Base-by-base conservation (phyloP, 129 eudicot species). In the Gnaphalium uliginosum region DNA sequence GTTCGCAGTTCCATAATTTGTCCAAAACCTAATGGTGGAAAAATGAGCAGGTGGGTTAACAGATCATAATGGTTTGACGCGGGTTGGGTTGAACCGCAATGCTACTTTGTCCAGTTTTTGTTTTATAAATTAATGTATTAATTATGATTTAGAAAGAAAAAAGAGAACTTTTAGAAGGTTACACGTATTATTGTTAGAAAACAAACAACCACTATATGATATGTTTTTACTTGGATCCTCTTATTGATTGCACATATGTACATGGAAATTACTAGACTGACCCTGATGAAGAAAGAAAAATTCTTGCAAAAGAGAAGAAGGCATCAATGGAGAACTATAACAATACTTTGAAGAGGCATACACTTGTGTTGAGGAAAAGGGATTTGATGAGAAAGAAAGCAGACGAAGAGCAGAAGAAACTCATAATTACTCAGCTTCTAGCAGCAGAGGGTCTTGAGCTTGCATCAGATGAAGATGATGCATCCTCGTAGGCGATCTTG, bases 361-460 rank as follows among this genome's bases (percentile, higher is more conserved):
- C 97, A 6, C 99, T 94, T 32, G 97, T 94, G 67, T 78, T 94
- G 32, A 87, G 81, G 80, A 94, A 87, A 80, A 81, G 99, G 81
- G 99, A 94, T 86, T 22, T 94, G 71, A 82, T 87, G 92, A 75
- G 99, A 65, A 89, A 80, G 85, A 90, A 94, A 72, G 96, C 93
- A 2, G 97, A 87, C n/a, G 96, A 94, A 85, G 98, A 90, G 17
- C 84, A 79, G 88, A 86, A 83, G 76, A 91, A 79, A 51, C 77
- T 84, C 35, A 72, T 94, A 25, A 78, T 82, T 18, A 77, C 79
- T 73, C 79, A 83, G 73, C 99, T 94, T 80, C 82, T 94, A 35
- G 99, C 96, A 50, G 96, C 88, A 22, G 99, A 94, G 83, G 99
- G 99, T 68, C 89, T 91, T 59, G 99, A 94, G 83, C 93, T 94